These are phyloP conservation scores for Cryphonectria japonica DNA, from an alignment of 2,329 filamentous ascomycete genomes.

Conservation along the genomic window DNA sequence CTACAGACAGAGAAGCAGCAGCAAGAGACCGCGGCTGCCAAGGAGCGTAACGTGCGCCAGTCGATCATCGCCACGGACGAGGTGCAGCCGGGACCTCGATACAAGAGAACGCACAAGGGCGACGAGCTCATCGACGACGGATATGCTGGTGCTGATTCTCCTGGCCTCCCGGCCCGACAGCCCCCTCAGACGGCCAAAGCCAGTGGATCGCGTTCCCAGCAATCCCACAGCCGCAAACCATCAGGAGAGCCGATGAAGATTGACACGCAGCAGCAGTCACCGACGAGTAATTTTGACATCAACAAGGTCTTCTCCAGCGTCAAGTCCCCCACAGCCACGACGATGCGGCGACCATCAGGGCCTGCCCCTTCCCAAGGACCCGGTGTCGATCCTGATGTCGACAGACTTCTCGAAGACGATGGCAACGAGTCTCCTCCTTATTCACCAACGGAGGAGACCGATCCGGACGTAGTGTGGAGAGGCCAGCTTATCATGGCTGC, in stretches of 20 bases:
- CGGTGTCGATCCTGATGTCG: slow-evolving; percentile 84
- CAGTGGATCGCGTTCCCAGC: slow-evolving; percentile 12
- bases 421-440: slow-evolving; percentile 81
- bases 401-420: slow-evolving; percentile 83
- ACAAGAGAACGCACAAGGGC: slow-evolving; percentile 91
- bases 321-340: slow-evolving; percentile 67
- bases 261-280: slow-evolving; percentile 54
- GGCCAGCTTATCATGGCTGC: slow-evolving; percentile 77
- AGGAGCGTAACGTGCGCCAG: slow-evolving; percentile 78
- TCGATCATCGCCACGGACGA: slow-evolving; percentile 81
- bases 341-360: slow-evolving; percentile 53
- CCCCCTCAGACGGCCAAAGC: slow-evolving; percentile 26
- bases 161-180: slow-evolving; percentile 41
- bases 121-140: slow-evolving; percentile 81
- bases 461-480: slow-evolving; percentile 77
- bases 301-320: slow-evolving; percentile 84
- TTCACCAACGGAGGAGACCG: slow-evolving; percentile 74
- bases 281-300: slow-evolving; percentile 74
- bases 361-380: slow-evolving; percentile 53
- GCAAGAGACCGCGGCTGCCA: slow-evolving; percentile 74
- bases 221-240: slow-evolving; percentile 27
- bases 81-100: slow-evolving; percentile 65
- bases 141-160: slow-evolving; percentile 40
- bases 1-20: slow-evolving; percentile 92
- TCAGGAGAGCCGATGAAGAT: slow-evolving; percentile 42